phyloP scores from a whole-genome alignment of 2,329 filamentous ascomycete species.

The Xylariaceae sp. region DNA sequence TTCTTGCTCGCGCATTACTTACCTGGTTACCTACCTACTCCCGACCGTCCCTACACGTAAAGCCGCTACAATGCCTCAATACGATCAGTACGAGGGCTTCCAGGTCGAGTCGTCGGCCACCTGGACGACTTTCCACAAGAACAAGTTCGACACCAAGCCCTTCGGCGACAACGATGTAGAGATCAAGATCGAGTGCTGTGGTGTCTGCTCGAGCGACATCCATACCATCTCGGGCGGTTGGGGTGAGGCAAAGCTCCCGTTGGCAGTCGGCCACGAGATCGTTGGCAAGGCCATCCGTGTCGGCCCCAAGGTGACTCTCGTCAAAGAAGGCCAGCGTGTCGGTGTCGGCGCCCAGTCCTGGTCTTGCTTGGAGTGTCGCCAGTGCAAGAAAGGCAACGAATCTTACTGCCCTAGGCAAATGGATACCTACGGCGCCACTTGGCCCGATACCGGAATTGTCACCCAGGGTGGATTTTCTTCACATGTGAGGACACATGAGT shows the following conservation, averaged over 20 bases:
- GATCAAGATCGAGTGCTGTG: constrained; percentile 79
- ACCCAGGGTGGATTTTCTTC: constrained; percentile 59
- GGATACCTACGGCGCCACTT: constrained; percentile 56
- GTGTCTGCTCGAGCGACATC: constrained; percentile 69
- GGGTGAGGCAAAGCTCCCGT: constrained; percentile 38
- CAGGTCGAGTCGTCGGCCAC: constrained; percentile 52
- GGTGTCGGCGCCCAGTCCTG: constrained; percentile 66
- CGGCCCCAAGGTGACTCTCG: constrained; percentile 58
- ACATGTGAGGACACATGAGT: constrained; percentile 70
- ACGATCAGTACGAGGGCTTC: constrained; percentile 59
- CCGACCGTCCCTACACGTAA: neutral
- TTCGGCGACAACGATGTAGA: constrained; percentile 86
- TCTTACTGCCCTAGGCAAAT: constrained; percentile 62
- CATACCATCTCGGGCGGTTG: constrained; percentile 68
- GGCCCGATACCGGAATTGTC: constrained; percentile 58
- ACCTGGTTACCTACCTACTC: no score
- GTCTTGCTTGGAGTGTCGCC: constrained; percentile 60
- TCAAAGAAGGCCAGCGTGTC: constrained; percentile 60
- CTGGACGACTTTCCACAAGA: constrained; percentile 62
- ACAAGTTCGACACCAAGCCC: constrained; percentile 76
- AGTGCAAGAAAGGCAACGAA: constrained; percentile 64
- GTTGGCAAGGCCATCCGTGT: constrained; percentile 65
- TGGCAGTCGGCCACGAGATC: constrained; percentile 66
- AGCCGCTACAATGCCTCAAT: constrained; percentile 43
- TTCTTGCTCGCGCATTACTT: no score